Evolutionary conservation across 2,329 filamentous ascomycete species (phyloP).

Genomic region (Alternaria panax): DNA sequence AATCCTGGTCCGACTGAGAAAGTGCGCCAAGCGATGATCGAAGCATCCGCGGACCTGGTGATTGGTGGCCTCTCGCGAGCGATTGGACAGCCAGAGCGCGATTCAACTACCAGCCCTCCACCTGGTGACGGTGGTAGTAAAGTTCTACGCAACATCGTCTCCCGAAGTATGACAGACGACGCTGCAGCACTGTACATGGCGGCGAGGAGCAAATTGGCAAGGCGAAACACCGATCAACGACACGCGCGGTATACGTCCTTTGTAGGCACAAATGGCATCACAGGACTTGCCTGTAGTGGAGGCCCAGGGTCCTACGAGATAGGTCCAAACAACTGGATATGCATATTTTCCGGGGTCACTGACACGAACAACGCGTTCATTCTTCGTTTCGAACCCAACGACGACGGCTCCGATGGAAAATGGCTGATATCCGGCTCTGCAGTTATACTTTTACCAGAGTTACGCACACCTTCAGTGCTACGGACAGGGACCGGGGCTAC

Average conservation of each 20-base stretch:
- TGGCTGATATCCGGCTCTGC: conserved; percentile 22
- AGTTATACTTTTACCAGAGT: conserved; percentile 12
- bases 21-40: conserved; percentile 10
- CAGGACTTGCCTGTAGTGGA: conserved; percentile 15
- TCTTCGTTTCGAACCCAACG: not conserved
- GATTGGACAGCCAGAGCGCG: not conserved
- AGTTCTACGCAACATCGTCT: conserved; percentile 11
- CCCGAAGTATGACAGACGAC: conserved; percentile 6
- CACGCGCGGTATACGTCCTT: conserved; percentile 17
- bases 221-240: conserved; percentile 10
- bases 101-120: not conserved
- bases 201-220: not conserved
- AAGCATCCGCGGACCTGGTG: conserved; percentile 12
- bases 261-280: conserved; percentile 18
- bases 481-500: not conserved
- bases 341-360: conserved; percentile 15
- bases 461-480: conserved; percentile 1
- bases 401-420: not conserved
- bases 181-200: conserved; percentile 1
- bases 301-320: conserved; percentile 8
- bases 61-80: conserved; percentile 9
- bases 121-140: not conserved
- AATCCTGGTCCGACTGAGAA: conserved; percentile 14
- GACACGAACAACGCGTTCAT: conserved; percentile 19
- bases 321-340: conserved; percentile 13